Conservation (phyloP, 805 yeast genomes). For the Yarrowia divulgata region DNA sequence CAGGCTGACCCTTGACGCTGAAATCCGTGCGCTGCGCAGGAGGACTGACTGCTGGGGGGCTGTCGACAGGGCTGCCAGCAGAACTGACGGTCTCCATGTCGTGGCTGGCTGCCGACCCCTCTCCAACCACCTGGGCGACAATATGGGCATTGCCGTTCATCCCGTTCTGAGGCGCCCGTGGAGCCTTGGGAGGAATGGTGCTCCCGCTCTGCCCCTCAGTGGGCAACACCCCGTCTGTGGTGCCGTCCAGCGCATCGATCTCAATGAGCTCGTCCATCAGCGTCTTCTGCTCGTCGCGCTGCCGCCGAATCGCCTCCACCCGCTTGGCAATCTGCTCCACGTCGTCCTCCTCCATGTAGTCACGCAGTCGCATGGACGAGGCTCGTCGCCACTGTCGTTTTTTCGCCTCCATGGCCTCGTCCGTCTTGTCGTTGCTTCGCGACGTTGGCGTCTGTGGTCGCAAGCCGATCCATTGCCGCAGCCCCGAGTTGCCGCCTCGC, state of each 20-base stretch:
- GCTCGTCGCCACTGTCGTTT: slow-evolving; percentile 36
- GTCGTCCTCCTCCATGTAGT: slow-evolving; percentile 32
- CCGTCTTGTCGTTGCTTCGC: slow-evolving; percentile 35
- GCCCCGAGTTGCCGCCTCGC: slow-evolving; percentile 17
- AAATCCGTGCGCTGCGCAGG: slow-evolving; percentile 6
- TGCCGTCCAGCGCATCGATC: slow-evolving; percentile 28
- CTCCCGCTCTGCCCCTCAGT: neutral
- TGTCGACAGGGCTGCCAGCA: neutral
- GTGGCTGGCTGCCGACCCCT: neutral
- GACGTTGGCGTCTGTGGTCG: slow-evolving; percentile 30
- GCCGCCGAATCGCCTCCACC: slow-evolving; percentile 31
- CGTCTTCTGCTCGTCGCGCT: slow-evolving; percentile 37
- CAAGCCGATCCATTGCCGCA: slow-evolving; percentile 27
- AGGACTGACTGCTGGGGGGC: neutral
- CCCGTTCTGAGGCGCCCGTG: neutral
- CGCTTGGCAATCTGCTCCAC: slow-evolving; percentile 29
- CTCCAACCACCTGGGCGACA: slow-evolving; percentile 1
- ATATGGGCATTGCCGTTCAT: neutral
- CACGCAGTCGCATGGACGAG: slow-evolving; percentile 14
- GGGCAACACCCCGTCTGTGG: slow-evolving; percentile 17
- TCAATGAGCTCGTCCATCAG: slow-evolving; percentile 34
- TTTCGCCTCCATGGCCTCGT: slow-evolving; percentile 40
- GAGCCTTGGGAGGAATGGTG: slow-evolving; percentile 17
- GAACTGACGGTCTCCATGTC: slow-evolving; percentile 4
- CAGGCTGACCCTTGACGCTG: slow-evolving; percentile 26